These are phyloP conservation scores for Pyrenula aspistea DNA, from an alignment of 495 filamentous ascomycete species.

Conservation along the genomic window DNA sequence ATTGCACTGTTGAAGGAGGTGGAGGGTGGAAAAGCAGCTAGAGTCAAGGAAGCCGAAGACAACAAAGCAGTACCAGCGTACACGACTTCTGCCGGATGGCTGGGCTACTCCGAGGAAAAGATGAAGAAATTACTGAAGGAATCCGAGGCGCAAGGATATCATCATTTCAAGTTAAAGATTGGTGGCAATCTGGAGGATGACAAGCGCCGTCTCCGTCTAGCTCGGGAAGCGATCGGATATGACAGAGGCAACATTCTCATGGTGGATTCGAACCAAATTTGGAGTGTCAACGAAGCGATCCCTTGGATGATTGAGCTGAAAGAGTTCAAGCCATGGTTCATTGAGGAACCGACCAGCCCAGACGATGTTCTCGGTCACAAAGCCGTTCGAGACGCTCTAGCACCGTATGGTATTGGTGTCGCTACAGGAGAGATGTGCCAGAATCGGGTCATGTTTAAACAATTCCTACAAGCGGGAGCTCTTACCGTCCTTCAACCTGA, in stretches of 20 bases:
- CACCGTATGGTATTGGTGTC: conserved; percentile 65
- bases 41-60: conserved; percentile 57
- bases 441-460: conserved; percentile 91
- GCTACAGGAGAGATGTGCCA: conserved; percentile 96
- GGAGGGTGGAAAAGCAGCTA: conserved; percentile 49
- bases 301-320: conserved; percentile 73
- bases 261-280: conserved; percentile 87
- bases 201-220: conserved; percentile 54
- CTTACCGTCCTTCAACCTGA: conserved; percentile 88
- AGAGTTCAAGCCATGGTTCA: conserved; percentile 90
- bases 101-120: conserved; percentile 86
- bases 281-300: conserved; percentile 86
- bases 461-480: conserved; percentile 64
- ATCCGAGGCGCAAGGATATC: conserved; percentile 64
- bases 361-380: conserved; percentile 88
- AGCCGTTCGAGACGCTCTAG: conserved; percentile 67
- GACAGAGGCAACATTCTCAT: conserved; percentile 80
- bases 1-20: conserved; percentile 52
- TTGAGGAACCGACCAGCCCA: conserved; percentile 91
- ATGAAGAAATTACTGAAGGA: conserved; percentile 60
- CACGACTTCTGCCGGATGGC: conserved; percentile 83
- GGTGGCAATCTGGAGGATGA: conserved; percentile 63
- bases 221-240: conserved; percentile 73
- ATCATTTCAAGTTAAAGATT: conserved; percentile 89
- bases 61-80: conserved; percentile 75